phyloP scores from a whole-genome alignment of 2,329 filamentous ascomycete species.

The Botrytis hyacinthi region DNA sequence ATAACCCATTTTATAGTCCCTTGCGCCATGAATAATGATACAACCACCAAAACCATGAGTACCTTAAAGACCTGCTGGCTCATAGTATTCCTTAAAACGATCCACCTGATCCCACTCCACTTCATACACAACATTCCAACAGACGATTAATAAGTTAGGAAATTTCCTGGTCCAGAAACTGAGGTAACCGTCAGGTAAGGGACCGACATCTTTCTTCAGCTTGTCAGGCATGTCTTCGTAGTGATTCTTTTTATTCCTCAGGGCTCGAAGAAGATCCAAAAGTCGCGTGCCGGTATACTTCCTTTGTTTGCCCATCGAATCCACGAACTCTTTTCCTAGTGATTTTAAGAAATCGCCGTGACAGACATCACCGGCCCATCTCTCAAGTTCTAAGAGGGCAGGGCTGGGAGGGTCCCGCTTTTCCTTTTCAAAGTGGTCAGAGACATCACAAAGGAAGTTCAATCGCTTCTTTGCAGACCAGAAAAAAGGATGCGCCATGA shows the following conservation, averaged over 20 bases:
- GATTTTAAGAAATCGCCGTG: slow-evolving; percentile 74
- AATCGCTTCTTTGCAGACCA: slow-evolving; percentile 88
- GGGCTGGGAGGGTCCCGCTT: slow-evolving; percentile 75
- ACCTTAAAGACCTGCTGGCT: slow-evolving; percentile 39
- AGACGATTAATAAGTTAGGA: slow-evolving; percentile 64
- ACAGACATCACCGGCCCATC: slow-evolving; percentile 52
- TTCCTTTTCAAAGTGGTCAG: slow-evolving; percentile 94
- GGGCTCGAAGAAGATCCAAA: slow-evolving; percentile 80
- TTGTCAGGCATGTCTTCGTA: slow-evolving; percentile 92
- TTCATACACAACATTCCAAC: slow-evolving; percentile 59
- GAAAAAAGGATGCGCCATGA: slow-evolving; percentile 95
- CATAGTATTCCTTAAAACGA: slow-evolving; percentile 70
- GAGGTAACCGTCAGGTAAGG: slow-evolving; percentile 63
- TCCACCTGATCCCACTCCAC: slow-evolving; percentile 52
- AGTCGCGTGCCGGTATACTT: slow-evolving; percentile 86
- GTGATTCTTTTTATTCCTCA: slow-evolving; percentile 96
- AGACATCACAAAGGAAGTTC: slow-evolving; percentile 91
- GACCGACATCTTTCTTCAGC: slow-evolving; percentile 66
- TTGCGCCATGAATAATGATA: slow-evolving; percentile 5
- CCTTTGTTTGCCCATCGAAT: slow-evolving; percentile 87
- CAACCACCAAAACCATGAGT: background rate
- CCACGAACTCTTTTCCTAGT: slow-evolving; percentile 79
- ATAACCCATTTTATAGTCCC: background rate
- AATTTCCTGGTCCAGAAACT: slow-evolving; percentile 67
- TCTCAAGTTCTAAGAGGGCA: slow-evolving; percentile 60